Evolutionary conservation across 176 grass and related monocot species (phyloP), one percentile per base, ranked within the genome.

Genomic region (Secale cereale): DNA sequence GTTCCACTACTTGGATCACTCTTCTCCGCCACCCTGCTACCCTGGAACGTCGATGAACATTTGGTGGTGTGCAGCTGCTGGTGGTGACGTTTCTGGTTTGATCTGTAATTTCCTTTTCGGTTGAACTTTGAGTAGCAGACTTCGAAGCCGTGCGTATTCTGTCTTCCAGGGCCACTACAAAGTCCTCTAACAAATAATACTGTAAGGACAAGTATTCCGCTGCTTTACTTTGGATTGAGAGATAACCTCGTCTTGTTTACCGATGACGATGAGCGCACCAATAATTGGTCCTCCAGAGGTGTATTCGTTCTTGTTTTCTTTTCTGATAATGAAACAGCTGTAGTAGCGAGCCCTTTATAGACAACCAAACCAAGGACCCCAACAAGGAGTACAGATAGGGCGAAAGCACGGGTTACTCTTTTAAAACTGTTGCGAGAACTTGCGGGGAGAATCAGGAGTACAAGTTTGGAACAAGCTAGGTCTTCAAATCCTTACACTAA

Each of bases 201-300:
- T 50, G 46, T 15, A 50, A 50, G 46, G 15, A 50, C 46, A 6
- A 17, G 46, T 17, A 50, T 50, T 50, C 46, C 63, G 3, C 46
- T 82, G 15, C 65, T 57, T 78, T 43, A 25, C 13, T 90, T 61
- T 50, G 23, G 37, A 56, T 40, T 12, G 45, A 14, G 28, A 39
- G 59, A 22, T 59, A 70, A 29, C 46, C 25, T 67, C 39, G 45
- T 64, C 66, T 57, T 83, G 65, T 71, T 30, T 19, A 85, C 70
- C 22, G 59, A 36, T 89, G 77, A 16, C 22, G 59, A 36, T 89
- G 77, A 16, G 29, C 43, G 29, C 64, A 54, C 36, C 35, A 60
- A 56, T 82, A 61, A 77, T 11, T 43, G 30, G 33, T 57, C 73
- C 36, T 74, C 25, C 25, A 48, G 70, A 45, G 39, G 25, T 20